These are phyloP conservation scores for Paramecium biaurelia DNA, from an alignment of 73 alveolate genomes.

Conservation along the genomic window DNA sequence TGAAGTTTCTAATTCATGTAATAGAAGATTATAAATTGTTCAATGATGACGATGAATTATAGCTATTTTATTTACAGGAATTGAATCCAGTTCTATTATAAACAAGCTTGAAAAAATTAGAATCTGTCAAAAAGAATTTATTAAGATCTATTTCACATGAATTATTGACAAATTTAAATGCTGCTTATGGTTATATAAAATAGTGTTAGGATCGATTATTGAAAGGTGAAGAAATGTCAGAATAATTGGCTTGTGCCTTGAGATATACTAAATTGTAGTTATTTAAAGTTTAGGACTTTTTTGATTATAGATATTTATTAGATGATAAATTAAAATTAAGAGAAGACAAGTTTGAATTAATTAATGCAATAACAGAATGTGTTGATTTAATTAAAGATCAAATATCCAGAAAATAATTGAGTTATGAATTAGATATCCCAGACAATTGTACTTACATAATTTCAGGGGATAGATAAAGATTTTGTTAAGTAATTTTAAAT, in stretches of 20 bases:
- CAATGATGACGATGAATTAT: not conserved
- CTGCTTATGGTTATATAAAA: constrained; percentile 38
- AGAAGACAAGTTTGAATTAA: not conserved
- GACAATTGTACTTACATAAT: not conserved
- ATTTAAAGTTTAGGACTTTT: not conserved
- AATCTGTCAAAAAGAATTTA: constrained; percentile 5
- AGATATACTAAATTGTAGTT: not conserved
- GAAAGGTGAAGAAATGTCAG: not conserved
- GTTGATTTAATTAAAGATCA: not conserved
- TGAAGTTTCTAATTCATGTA: not conserved
- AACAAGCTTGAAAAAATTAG: not conserved
- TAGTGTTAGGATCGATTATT: not conserved
- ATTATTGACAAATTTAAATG: not conserved
- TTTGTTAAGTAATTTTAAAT: not conserved
- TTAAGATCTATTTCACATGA: constrained; percentile 44
- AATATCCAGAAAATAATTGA: not conserved
- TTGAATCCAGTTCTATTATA: constrained; percentile 1
- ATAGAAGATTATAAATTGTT: constrained; percentile 3
- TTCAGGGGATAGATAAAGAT: constrained; percentile 11
- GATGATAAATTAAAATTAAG: not conserved
- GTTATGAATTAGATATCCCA: not conserved
- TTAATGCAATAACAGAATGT: constrained; percentile 6
- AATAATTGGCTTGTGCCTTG: constrained; percentile 8
- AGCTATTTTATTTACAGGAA: not conserved
- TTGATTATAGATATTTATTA: not conserved